phyloP scores from a whole-genome alignment of 2,329 filamentous ascomycete species.

The Fusarium buxicola region DNA sequence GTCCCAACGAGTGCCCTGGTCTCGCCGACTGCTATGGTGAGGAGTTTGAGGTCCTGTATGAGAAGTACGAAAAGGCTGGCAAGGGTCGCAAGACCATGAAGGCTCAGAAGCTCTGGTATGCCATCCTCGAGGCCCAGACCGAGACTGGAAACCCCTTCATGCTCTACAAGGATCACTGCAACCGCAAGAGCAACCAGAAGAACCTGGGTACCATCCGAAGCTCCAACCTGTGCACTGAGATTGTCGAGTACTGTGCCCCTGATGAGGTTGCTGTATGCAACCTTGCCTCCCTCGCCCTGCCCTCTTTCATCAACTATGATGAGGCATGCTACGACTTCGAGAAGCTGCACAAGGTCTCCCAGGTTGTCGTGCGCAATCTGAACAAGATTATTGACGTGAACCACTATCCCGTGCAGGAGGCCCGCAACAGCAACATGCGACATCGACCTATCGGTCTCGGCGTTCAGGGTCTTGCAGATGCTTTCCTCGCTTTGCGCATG shows the following conservation, averaged over 20 bases:
- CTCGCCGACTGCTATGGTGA: constrained; percentile 97
- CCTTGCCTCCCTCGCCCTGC: constrained; percentile 91
- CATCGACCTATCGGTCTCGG: constrained; percentile 96
- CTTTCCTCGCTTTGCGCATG: constrained; percentile 95
- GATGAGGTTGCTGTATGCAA: constrained; percentile 99
- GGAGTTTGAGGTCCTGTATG: constrained; percentile 95
- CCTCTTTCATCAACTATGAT: constrained; percentile 88
- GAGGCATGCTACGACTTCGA: constrained; percentile 92
- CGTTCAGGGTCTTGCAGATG: constrained; percentile 97
- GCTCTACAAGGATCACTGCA: constrained; percentile 99
- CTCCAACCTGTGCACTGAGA: constrained; percentile 99
- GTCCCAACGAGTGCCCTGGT: constrained; percentile 94
- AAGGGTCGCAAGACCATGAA: constrained; percentile 91
- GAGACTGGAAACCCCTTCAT: constrained; percentile 99
- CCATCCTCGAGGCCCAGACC: constrained; percentile 96
- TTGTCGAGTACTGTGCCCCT: constrained; percentile 95
- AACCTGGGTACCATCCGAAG: constrained; percentile 98
- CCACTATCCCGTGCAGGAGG: constrained; percentile 96
- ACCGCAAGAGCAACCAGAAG: constrained; percentile 99
- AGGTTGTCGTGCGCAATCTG: constrained; percentile 92
- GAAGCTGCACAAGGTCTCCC: constrained; percentile 93
- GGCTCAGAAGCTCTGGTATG: constrained; percentile 99
- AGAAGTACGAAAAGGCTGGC: constrained; percentile 89
- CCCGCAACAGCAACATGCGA: constrained; percentile 95
- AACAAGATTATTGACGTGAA: constrained; percentile 99